Evolutionary conservation across 345 rosid genomes (phyloP).

Genomic region (Populus pruinosa): DNA sequence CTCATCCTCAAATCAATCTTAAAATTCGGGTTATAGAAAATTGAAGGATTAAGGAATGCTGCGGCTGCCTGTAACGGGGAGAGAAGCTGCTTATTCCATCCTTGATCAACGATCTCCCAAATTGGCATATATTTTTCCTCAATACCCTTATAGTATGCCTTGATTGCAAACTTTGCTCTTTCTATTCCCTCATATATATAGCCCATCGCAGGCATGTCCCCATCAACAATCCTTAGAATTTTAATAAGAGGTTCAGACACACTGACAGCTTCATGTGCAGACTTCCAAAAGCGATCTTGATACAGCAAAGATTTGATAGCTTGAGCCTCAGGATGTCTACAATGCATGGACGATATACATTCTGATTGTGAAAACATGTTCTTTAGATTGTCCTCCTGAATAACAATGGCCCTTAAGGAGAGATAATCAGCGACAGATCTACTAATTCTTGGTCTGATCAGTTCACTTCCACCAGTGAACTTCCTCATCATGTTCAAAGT

Average conservation of each 20-base stretch:
- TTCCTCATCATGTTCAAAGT: conserved; percentile 23
- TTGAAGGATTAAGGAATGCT: conserved; percentile 60
- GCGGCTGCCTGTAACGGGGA: conserved; percentile 30
- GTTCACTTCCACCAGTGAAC: conserved; percentile 27
- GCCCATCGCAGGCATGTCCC: conserved; percentile 34
- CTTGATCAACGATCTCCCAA: conserved; percentile 23
- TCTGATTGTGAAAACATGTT: conserved; percentile 28
- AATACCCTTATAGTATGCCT: conserved; percentile 40
- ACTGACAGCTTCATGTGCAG: conserved; percentile 27
- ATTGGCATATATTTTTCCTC: conserved; percentile 23
- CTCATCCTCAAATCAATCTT: conserved; percentile 50
- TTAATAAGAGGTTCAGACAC: conserved; percentile 26
- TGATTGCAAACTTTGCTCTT: conserved; percentile 25
- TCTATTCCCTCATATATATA: conserved; percentile 25
- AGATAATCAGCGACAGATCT: conserved; percentile 18
- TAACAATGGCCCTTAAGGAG: conserved; percentile 24
- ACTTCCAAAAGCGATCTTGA: conserved; percentile 29
- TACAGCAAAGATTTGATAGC: conserved; percentile 22
- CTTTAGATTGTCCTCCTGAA: conserved; percentile 27
- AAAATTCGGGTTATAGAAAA: conserved; percentile 49
- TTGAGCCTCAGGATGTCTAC: conserved; percentile 49
- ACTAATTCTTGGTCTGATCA: conserved; percentile 22
- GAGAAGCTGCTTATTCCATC: conserved; percentile 20
- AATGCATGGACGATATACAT: conserved; percentile 34
- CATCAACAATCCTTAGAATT: conserved; percentile 24